Evolutionary conservation across 2,329 filamentous ascomycete genomes (phyloP).

Genomic region (Colletotrichum magnum): DNA sequence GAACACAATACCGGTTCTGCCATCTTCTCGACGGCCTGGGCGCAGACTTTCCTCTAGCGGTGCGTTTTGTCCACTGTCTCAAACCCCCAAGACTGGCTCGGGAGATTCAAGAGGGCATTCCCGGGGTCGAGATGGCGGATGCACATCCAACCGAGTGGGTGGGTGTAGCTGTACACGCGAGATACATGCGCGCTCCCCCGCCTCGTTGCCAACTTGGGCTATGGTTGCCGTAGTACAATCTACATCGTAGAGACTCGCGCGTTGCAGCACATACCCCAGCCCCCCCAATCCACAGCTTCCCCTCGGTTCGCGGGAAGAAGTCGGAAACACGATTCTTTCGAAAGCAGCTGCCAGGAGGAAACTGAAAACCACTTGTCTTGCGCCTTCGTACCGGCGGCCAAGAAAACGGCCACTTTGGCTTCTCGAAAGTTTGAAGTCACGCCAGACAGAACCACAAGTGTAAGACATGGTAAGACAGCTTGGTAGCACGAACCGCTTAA

Average conservation of each 20-base stretch:
- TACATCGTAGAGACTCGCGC: constrained; percentile 6
- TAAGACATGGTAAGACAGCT: constrained; percentile 31
- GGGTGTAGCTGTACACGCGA: constrained; percentile 17
- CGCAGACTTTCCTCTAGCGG: constrained; percentile 6
- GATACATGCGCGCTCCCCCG: constrained; percentile 30
- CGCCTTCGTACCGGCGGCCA: background rate
- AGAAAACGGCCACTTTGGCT: background rate
- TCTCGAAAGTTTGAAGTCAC: background rate
- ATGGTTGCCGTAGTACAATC: constrained; percentile 22
- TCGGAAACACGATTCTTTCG: background rate
- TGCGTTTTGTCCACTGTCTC: constrained; percentile 1
- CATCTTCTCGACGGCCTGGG: background rate
- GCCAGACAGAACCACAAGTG: constrained; percentile 8
- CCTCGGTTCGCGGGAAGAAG: constrained; percentile 4
- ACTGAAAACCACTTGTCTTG: background rate
- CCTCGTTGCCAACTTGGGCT: constrained; percentile 28
- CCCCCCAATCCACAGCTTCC: constrained; percentile 10
- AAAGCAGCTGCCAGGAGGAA: background rate
- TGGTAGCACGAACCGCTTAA: constrained; percentile 19
- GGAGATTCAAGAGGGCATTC: constrained; percentile 9
- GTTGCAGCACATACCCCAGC: constrained; percentile 27
- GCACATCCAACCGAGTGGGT: constrained; percentile 25
- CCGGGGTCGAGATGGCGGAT: constrained; percentile 2
- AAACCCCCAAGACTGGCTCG: background rate
- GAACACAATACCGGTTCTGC: background rate